Base-by-base conservation (phyloP, 176 grass and related monocot species). In the Rhynchospora tenuis region DNA sequence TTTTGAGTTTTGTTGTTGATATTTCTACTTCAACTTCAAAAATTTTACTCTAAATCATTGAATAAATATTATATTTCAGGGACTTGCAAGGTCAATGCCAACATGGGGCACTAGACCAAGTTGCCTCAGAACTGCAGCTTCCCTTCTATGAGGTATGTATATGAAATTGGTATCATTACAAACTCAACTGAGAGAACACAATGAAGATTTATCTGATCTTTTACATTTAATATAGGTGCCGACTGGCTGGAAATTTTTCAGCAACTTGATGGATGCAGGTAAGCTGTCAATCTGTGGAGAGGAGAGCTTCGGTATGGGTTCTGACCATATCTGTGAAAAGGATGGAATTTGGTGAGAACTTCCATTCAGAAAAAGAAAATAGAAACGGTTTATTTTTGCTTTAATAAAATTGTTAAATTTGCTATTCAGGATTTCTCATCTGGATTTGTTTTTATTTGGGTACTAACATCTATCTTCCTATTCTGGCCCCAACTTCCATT, bases 241-340 rank as follows among this genome's bases (percentile, higher is more conserved):
- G 85, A 97, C 94, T 64, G 94, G 94, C 9, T 97, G 94, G 94
- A 97, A 94, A 83, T 97, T 97, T 85, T 97, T 97, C 33, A 88
- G 91, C 6, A 97, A 97, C 83, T 83, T 97, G 71, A 97, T 97
- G 94, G 94, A 97, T 86, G 90, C 87, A 52, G 94, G 91, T 12
- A 97, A 90, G 17, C 82, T 97, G 45, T 97, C 91, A 45, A 86
- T 97, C 61, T 97, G 94, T 77, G 94, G 94, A 64, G 94, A 97
- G 81, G 94, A 97, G 85, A 97, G 94, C 86, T 97, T 97, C 54
- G 94, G 94, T 27, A 97, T 90, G 52, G 91, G 94, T 60, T 97
- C 94, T 23, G 94, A 97, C 89, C 94, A 97, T 73, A 92, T 97
- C 63, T 86, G 94, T 54, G 94, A 97, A 90, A 97, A 97, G 80